Conservation (phyloP, 306 rosid species). For the Ammopiptanthus mongolicus region DNA sequence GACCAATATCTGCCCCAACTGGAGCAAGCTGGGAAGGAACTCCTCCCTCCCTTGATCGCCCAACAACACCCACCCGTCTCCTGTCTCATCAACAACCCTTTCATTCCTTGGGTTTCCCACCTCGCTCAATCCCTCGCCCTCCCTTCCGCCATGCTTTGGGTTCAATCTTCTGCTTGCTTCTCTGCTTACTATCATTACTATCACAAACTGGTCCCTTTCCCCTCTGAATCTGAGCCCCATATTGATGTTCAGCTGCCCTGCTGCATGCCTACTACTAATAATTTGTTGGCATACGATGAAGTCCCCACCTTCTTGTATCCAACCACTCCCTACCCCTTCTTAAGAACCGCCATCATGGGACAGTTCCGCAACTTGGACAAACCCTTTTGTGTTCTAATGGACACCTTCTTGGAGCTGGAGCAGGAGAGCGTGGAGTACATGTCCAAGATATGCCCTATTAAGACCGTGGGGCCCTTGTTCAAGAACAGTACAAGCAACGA, state of each 20-base stretch:
- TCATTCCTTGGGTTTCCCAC: constrained; percentile 50
- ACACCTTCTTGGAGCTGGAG: constrained; percentile 43
- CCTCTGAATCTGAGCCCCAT: constrained; percentile 27
- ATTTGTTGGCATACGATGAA: constrained; percentile 29
- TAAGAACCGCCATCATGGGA: constrained; percentile 27
- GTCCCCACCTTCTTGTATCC: constrained; percentile 44
- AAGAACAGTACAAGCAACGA: constrained; percentile 17
- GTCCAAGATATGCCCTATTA: constrained; percentile 28
- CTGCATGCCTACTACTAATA: constrained; percentile 22
- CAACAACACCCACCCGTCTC: constrained; percentile 18
- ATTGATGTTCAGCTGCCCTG: constrained; percentile 34
- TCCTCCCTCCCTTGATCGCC: constrained; percentile 10
- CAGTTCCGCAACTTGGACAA: constrained; percentile 30
- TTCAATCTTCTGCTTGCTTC: constrained; percentile 53
- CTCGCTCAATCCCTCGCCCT: constrained; percentile 37
- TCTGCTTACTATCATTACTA: constrained; percentile 37
- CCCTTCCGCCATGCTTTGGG: constrained; percentile 57
- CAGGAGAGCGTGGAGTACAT: constrained; percentile 20
- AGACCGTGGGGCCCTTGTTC: constrained; percentile 48
- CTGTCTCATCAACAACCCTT: constrained; percentile 48
- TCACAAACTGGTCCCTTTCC: constrained; percentile 30
- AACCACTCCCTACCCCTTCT: neutral
- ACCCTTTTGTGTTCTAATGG: constrained; percentile 40
- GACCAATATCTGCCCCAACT: constrained; percentile 27
- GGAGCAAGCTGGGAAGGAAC: constrained; percentile 25